A percentile compares a stretch with the other conserved stretches of the same genome.
Evolutionary conservation across 2,329 filamentous ascomycete genomes (phyloP).

Genomic region (Clonostachys solani): DNA sequence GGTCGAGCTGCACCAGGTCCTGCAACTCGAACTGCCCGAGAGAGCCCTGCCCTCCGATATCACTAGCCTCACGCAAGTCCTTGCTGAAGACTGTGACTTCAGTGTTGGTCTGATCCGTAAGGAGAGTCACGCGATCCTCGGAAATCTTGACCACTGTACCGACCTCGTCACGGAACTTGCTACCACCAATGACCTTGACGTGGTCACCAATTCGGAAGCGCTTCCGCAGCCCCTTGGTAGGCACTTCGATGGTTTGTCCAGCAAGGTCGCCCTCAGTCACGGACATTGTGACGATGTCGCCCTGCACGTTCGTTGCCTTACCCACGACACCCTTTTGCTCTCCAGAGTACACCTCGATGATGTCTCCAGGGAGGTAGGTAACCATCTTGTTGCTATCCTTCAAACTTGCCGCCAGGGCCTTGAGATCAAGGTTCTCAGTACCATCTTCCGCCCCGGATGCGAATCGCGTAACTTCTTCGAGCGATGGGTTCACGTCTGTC

Average conservation of each 20-base stretch:
- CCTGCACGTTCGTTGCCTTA: slow-evolving; percentile 78
- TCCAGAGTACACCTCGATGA: slow-evolving; percentile 94
- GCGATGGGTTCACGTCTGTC: slow-evolving; percentile 85
- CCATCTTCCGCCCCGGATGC: slow-evolving; percentile 86
- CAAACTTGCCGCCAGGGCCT: slow-evolving; percentile 83
- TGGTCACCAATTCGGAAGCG: slow-evolving; percentile 92
- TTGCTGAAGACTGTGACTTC: slow-evolving; percentile 99
- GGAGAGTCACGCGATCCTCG: slow-evolving; percentile 85
- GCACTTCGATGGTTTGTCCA: slow-evolving; percentile 87
- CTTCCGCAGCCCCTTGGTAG: slow-evolving; percentile 87
- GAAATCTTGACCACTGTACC: slow-evolving; percentile 95
- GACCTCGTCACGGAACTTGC: slow-evolving; percentile 89
- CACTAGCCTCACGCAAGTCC: slow-evolving; percentile 87
- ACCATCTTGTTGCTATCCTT: slow-evolving; percentile 79
- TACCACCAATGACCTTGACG: slow-evolving; percentile 96
- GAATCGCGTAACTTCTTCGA: slow-evolving; percentile 96
- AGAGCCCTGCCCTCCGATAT: slow-evolving; percentile 80
- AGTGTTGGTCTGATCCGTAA: slow-evolving; percentile 87
- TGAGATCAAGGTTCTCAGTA: slow-evolving; percentile 87
- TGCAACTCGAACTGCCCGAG: slow-evolving; percentile 89
- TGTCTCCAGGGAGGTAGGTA: slow-evolving; percentile 85
- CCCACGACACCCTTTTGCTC: slow-evolving; percentile 92
- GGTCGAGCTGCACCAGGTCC: slow-evolving; percentile 90
- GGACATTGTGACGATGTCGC: slow-evolving; percentile 85
- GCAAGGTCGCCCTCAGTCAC: slow-evolving; percentile 79